A percentile compares a stretch with the other conserved stretches of the same genome.
Evolutionary conservation across 1,139 yeast genomes (phyloP).

Genomic region (Arxiozyma heterogenica): DNA sequence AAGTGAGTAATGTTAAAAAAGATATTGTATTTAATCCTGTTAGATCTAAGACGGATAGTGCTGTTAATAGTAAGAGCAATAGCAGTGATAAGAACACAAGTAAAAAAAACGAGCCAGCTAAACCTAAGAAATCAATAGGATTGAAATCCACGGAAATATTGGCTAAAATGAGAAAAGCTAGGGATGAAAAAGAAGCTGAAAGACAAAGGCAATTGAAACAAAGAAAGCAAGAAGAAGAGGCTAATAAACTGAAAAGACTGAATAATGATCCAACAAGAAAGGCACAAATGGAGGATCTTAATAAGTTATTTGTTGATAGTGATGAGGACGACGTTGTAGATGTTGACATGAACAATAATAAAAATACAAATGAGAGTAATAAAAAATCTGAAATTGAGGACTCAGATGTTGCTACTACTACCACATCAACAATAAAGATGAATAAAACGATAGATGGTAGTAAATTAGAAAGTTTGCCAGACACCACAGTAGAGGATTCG

Average conservation of each 20-base stretch:
- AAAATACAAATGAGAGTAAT: not conserved
- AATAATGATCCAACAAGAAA: slow-evolving; percentile 20
- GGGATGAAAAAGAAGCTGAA: slow-evolving; percentile 27
- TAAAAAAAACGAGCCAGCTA: not conserved
- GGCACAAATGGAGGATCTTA: slow-evolving; percentile 25
- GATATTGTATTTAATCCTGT: not conserved
- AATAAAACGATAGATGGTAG: not conserved
- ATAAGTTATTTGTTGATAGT: slow-evolving; percentile 26
- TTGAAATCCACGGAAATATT: slow-evolving; percentile 28
- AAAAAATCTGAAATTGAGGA: slow-evolving; percentile 1
- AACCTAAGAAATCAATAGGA: slow-evolving; percentile 15
- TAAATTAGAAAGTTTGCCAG: slow-evolving; percentile 25
- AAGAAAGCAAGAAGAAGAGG: slow-evolving; percentile 16
- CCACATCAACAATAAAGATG: not conserved
- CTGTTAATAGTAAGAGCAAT: not conserved
- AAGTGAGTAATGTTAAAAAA: not conserved
- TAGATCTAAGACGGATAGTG: slow-evolving; percentile 11
- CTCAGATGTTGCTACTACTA: not conserved
- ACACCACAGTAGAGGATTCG: slow-evolving; percentile 30
- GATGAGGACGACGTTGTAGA: slow-evolving; percentile 17
- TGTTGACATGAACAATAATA: not conserved
- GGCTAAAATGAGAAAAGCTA: slow-evolving; percentile 27
- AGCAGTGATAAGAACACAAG: slow-evolving; percentile 1
- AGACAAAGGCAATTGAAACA: slow-evolving; percentile 23
- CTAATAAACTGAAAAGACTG: slow-evolving; percentile 6